Evolutionary conservation across 1,284 basidiomycete species (phyloP).

Genomic region (Tilletia indica): DNA sequence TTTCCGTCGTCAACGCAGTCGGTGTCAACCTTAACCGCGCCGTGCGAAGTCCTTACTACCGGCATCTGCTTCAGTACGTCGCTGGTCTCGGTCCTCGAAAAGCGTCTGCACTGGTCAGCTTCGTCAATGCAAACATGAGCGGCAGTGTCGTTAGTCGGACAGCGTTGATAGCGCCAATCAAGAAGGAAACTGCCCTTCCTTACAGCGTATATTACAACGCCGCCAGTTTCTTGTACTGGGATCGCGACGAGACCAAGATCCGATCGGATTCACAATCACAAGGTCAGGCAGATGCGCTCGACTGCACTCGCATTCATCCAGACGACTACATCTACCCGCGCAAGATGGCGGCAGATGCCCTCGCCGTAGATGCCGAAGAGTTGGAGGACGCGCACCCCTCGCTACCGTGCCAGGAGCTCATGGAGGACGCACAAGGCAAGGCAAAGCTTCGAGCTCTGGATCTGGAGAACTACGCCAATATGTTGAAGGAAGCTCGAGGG

Average conservation of each 20-base stretch:
- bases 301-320: constrained; percentile 93
- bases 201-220: constrained; percentile 49
- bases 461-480: constrained; percentile 92
- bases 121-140: constrained; percentile 45
- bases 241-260: constrained; percentile 54
- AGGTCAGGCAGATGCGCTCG: constrained; percentile 78
- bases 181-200: constrained; percentile 35
- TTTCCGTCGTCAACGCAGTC: constrained; percentile 84
- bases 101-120: constrained; percentile 73
- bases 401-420: constrained; percentile 64
- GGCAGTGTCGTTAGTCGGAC: constrained; percentile 50
- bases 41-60: constrained; percentile 80
- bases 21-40: constrained; percentile 95
- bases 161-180: constrained; percentile 29
- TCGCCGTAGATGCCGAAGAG: constrained; percentile 67
- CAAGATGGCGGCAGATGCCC: constrained; percentile 96
- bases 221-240: constrained; percentile 77
- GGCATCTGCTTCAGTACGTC: constrained; percentile 81
- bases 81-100: constrained; percentile 94
- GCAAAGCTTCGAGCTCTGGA: constrained; percentile 86
- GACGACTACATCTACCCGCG: constrained; percentile 97
- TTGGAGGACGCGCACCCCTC: constrained; percentile 47
- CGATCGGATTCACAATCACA: constrained; percentile 70
- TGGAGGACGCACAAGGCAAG: constrained; percentile 76
- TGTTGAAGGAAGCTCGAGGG: constrained; percentile 64